Evolutionary conservation across 768 basidiomycete genomes (phyloP), one percentile per base, ranked within the genome.

Genomic region (Russula sp.): DNA sequence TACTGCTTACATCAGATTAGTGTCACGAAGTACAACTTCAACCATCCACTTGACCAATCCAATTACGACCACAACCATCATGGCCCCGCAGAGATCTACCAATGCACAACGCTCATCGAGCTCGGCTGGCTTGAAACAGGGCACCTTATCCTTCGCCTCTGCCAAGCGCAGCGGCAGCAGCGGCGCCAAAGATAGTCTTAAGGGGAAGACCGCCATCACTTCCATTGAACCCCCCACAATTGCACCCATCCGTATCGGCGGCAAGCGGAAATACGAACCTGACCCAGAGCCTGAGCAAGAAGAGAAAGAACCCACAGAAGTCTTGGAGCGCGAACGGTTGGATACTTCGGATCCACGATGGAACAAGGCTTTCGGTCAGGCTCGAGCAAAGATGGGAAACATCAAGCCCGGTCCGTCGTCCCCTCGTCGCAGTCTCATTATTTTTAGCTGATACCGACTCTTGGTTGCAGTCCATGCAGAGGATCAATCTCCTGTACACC

Each of bases 401-500:
- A 30, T 70, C 18, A 49, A 51, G 34, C 68, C 69, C 26, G 61
- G 69, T 70, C 22, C 28, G 68, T 69, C 24, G 26, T 61, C 28
- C 13, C 18, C 26, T 13, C 24, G 24, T 5, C 5, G 6, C 55
- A 48, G 14, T 24, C 22, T 50, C 6, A 9, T 20, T 30, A 1
- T 10, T 11, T 0, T 20, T 57, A 10, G 18, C 57, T 67, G n/a
- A 55, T 18, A 8, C 11, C 36, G 57, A n/a, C 38, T 38, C 38
- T 38, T 18, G 22, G 59, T 11, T 60, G 13, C 20, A 93, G 91
- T 92, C 38, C 90, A 93, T 72, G 79, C 75, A 0, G 77, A 86
- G 66, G 79, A 77, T 3, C 80, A 89, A 70, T 84, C 80, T 49
- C 83, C 77, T 67, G 79, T 92, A 5, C 81, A 90, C 64, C 81